Evolutionary conservation across 148 eudicot species (phyloP), one percentile per base, ranked within the genome.

Genomic region (Nepenthes gracilis): DNA sequence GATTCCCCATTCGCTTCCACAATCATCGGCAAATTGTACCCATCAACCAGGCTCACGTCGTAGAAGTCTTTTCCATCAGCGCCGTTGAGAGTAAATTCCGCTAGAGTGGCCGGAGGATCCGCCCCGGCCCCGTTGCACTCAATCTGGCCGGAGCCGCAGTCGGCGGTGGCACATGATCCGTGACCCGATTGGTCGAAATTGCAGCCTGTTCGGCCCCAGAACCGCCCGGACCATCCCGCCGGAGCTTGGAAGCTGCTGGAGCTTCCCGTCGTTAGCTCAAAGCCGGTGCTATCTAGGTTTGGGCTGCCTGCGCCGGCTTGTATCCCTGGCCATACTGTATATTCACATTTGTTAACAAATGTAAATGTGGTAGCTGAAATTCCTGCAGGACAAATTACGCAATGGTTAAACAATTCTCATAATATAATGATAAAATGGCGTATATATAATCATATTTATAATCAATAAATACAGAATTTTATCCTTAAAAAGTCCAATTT

Each of bases 21-120:
- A 3, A 77, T 60, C 80, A 88, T 69, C 0, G 81, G 96, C 7
- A 88, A n/a, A 45, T 88, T 88, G 58, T 85, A 88, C 12, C 96
- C 93, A 64, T 88, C 96, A 2, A 88, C 96, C 2, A 88, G 79
- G 79, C 96, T 88, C 32, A 88, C 90, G 74, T 88, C 96, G 13
- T 88, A 88, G 47, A 88, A 88, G 54, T 88, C 93, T 58, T 74
- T 77, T 2, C 45, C 45, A 8, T 4, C 4, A 40, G 80, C 68
- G 2, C 96, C 96, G 43, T 63, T 66, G 38, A 88, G 83, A 0
- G 96, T 88, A 78, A 88, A 85, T 61, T 88, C 96, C 0, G 87
- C 96, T 4, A 88, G 68, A 6, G 93, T 85, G 0, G 93, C 90
- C 0, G 92, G 88, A 2, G 93, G 87, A 1, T 77, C 49, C 12